These are phyloP conservation scores for Chrysanthemum seticuspe DNA, from an alignment of 129 eudicot genomes.

Conservation along the genomic window DNA sequence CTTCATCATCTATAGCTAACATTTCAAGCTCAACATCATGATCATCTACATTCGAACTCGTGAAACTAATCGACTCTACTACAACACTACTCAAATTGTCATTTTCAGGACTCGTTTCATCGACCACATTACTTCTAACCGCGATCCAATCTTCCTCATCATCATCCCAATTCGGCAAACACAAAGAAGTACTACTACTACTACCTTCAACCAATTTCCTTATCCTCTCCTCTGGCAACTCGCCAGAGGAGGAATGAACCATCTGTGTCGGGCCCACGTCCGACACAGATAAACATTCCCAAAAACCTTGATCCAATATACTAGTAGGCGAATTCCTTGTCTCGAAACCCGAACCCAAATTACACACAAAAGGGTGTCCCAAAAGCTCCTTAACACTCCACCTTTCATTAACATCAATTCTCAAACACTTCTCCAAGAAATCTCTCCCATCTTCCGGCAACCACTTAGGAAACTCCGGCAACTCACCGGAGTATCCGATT, in stretches of 20 bases:
- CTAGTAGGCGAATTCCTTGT: slow-evolving; percentile 63
- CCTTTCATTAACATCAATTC: slow-evolving; percentile 42
- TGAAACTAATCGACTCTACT: slow-evolving; percentile 16
- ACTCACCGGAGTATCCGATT: slow-evolving; percentile 60
- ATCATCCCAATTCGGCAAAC: slow-evolving; percentile 44
- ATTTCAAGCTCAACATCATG: slow-evolving; percentile 32
- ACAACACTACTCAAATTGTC: slow-evolving; percentile 9
- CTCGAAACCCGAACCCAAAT: slow-evolving; percentile 22
- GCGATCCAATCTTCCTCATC: slow-evolving; percentile 68
- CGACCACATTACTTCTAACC: slow-evolving; percentile 39
- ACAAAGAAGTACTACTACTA: background rate
- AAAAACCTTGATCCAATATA: slow-evolving; percentile 59
- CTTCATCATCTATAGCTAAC: slow-evolving; percentile 27
- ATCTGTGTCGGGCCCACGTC: slow-evolving; percentile 19
- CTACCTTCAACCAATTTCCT: slow-evolving; percentile 35
- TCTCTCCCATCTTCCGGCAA: slow-evolving; percentile 53
- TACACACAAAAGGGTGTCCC: slow-evolving; percentile 52
- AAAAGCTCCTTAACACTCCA: slow-evolving; percentile 60
- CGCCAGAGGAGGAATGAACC: slow-evolving; percentile 16
- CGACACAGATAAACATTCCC: slow-evolving; percentile 57
- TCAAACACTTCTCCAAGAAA: slow-evolving; percentile 63
- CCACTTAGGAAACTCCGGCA: slow-evolving; percentile 57
- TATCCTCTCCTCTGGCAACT: slow-evolving; percentile 49
- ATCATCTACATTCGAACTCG: slow-evolving; percentile 22
- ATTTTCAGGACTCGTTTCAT: slow-evolving; percentile 15